Percentiles rank a stretch among this genome's conserved stretches.
Evolutionary conservation across 2,329 filamentous ascomycete genomes (phyloP).

Genomic region (Ophiostoma fasciatum): DNA sequence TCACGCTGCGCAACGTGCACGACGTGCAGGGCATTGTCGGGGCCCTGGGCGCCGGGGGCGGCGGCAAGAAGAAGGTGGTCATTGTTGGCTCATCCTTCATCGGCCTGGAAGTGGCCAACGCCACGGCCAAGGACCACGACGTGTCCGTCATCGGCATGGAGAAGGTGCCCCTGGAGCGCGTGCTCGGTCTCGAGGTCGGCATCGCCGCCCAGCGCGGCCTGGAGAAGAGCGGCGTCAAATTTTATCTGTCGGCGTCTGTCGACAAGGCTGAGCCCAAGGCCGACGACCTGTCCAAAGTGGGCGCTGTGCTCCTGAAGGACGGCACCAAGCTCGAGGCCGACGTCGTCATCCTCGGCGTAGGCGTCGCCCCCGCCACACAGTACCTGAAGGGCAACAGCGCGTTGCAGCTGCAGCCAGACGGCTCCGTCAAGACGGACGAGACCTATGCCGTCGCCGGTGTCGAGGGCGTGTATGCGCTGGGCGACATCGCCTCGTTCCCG

Average conservation of each 20-base stretch:
- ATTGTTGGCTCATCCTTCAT: conserved; percentile 92
- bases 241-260: conserved; percentile 67
- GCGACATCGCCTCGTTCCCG: conserved; percentile 89
- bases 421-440: conserved; percentile 71
- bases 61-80: conserved; percentile 62
- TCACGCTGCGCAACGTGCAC: conserved; percentile 63
- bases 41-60: conserved; percentile 59
- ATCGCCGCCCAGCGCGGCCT: conserved; percentile 63
- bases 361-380: conserved; percentile 72
- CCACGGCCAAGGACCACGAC: conserved; percentile 62
- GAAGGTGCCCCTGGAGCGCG: conserved; percentile 64
- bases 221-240: conserved; percentile 79
- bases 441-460: conserved; percentile 62
- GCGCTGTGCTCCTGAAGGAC: conserved; percentile 69
- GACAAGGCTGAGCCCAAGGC: conserved; percentile 65
- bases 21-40: conserved; percentile 64
- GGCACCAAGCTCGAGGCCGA: conserved; percentile 76
- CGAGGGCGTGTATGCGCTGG: conserved; percentile 78
- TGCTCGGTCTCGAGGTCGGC: conserved; percentile 73
- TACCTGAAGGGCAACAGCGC: conserved; percentile 61
- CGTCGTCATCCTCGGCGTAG: conserved; percentile 80
- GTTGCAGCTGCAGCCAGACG: conserved; percentile 63
- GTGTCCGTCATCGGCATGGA: conserved; percentile 88
- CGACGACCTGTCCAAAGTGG: conserved; percentile 56
- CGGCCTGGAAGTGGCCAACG: conserved; percentile 91